Base-by-base conservation (phyloP, 768 basidiomycete genomes). In the Mycena pura region DNA sequence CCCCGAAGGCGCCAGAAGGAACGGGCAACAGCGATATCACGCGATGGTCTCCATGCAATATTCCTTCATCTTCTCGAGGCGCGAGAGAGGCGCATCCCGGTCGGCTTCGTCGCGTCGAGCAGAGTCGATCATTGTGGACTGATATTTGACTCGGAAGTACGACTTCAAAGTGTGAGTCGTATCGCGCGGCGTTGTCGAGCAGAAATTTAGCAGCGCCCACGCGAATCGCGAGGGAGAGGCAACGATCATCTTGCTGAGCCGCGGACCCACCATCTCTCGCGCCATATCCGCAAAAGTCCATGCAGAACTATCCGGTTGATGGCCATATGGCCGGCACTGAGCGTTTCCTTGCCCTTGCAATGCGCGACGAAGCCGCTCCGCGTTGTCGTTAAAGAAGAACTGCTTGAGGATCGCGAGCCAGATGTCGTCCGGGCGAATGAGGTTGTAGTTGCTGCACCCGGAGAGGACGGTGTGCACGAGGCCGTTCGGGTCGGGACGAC, bases 341-440 rank as follows among this genome's bases (percentile, higher is more conserved):
- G 58, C 14, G 63, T 51, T 31, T 68, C 65, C 48, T 70, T 64
- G 10, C 57, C 71, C 27, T 69, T 54, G 57, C n/a, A n/a, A n/a
- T 76, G 72, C 1, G 47, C 39, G 8, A 22, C 77, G 75, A 7
- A 80, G 67, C 3, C 61, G 65, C 55, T 77, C 74, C 0, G 73
- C 62, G 39, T 79, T 66, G 4, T 72, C 76, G 22, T 80, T 77
- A 25, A 80, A 73, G 50, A 77, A 80, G 24, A 79, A 74, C 58
- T 80, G 80, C 11, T 66, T 65, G 8, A 78, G 62, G 36, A 81
- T 80, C 1, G 78, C 74, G 4, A 77, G 67, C 79, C 83, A 83
- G 40, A 84, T 73, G 66, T 84, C 83, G 48, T 84, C 83, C 6
- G 82, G 83, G 6, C 83, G 74, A 17, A 83, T 64, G 57, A 80